Percentiles rank a stretch among this genome's conserved stretches.
phyloP scores from a whole-genome alignment of 306 rosid species.

The Vigna nakashimae region DNA sequence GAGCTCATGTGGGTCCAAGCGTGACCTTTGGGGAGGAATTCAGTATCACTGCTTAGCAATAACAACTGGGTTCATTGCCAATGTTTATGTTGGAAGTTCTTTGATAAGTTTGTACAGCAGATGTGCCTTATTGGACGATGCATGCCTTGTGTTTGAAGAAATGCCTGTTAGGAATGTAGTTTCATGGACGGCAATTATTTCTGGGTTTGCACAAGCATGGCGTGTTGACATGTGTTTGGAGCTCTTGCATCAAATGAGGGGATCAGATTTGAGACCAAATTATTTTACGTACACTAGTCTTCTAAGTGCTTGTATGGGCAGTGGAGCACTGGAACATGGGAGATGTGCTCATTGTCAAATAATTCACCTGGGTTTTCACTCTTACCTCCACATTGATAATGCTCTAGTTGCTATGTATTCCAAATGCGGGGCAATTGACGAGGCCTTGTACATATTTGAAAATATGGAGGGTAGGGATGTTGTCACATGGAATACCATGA shows the following conservation, averaged over 20 bases:
- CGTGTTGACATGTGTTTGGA: constrained; percentile 63
- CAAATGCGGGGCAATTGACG: constrained; percentile 74
- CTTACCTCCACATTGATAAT: constrained; percentile 60
- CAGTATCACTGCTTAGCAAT: constrained; percentile 76
- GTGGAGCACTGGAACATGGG: constrained; percentile 88
- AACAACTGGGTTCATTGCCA: constrained; percentile 62
- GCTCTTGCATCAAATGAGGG: constrained; percentile 68
- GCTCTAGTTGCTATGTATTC: constrained; percentile 85
- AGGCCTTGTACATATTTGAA: constrained; percentile 66
- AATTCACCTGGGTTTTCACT: constrained; percentile 65
- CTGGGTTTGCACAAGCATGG: constrained; percentile 82
- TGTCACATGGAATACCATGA: constrained; percentile 90
- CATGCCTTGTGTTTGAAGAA: constrained; percentile 65
- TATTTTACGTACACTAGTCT: constrained; percentile 72
- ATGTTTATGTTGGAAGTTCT: constrained; percentile 83
- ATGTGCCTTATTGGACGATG: constrained; percentile 60
- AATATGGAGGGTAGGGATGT: constrained; percentile 56
- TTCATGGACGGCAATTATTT: constrained; percentile 79
- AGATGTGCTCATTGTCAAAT: constrained; percentile 71
- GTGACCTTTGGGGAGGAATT: constrained; percentile 63
- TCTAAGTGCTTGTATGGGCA: constrained; percentile 79
- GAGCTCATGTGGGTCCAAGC: constrained; percentile 62
- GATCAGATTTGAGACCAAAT: constrained; percentile 56
- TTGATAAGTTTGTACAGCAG: constrained; percentile 69
- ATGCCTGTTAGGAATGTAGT: constrained; percentile 82